Conservation (phyloP, 805 yeast genomes). For the Spencermartinsiella europaea region DNA sequence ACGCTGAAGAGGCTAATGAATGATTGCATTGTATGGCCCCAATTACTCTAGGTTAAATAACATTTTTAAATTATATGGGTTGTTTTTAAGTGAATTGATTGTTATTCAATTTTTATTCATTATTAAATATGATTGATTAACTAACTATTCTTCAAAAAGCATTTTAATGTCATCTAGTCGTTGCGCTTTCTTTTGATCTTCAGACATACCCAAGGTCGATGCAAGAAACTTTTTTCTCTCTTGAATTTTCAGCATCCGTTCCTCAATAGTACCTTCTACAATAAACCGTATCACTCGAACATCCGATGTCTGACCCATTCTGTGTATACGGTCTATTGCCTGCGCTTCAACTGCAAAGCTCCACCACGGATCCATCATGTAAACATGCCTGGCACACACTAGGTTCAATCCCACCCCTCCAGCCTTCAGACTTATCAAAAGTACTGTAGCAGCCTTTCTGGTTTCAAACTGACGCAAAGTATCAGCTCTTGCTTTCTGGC, state of each 20-base stretch:
- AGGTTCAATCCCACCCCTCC: constrained; percentile 93
- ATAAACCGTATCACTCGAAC: constrained; percentile 79
- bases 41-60: too few relatives aligned
- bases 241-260: constrained; percentile 81
- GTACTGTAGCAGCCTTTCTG: constrained; percentile 37
- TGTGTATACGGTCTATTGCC: constrained; percentile 84
- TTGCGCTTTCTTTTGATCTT: constrained; percentile 32
- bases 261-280: constrained; percentile 78
- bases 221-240: constrained; percentile 55
- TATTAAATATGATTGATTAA: not conserved
- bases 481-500: constrained; percentile 56
- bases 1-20: not conserved
- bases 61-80: too few relatives aligned
- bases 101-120: too few relatives aligned
- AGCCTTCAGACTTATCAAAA: constrained; percentile 76
- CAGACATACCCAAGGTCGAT: constrained; percentile 30
- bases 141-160: constrained; percentile 26
- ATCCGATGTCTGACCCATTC: constrained; percentile 74
- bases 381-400: constrained; percentile 79
- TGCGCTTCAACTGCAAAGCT: constrained; percentile 87
- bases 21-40: too few relatives aligned
- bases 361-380: constrained; percentile 98
- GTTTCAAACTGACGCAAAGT: constrained; percentile 53
- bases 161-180: constrained; percentile 33
- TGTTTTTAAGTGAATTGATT: too few relatives aligned